Evolutionary conservation across 2,329 filamentous ascomycete genomes (phyloP).

Genomic region (Arachnopeziza araneosa): DNA sequence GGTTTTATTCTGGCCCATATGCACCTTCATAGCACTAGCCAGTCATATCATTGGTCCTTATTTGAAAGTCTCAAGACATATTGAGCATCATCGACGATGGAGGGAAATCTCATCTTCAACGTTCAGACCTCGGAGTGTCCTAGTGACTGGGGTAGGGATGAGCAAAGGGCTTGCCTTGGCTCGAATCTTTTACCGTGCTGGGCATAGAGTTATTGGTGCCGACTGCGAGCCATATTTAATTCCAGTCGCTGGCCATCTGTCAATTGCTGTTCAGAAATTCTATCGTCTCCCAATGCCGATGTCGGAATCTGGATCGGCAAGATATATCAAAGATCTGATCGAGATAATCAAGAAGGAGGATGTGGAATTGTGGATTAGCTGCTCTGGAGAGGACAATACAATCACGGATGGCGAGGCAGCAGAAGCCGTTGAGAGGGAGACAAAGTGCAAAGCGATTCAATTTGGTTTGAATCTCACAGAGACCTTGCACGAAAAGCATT

Average conservation of each 20-base stretch:
- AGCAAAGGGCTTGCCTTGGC: constrained; percentile 63
- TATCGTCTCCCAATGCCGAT: constrained; percentile 33
- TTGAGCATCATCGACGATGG: constrained; percentile 17
- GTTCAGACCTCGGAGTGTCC: constrained; percentile 41
- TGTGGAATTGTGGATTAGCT: constrained; percentile 68
- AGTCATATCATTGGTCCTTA: constrained; percentile 14
- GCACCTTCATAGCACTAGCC: constrained; percentile 16
- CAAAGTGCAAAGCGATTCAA: constrained; percentile 57
- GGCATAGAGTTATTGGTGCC: constrained; percentile 66
- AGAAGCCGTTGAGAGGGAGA: constrained; percentile 52
- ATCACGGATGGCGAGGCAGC: constrained; percentile 62
- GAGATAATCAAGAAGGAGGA: constrained; percentile 54
- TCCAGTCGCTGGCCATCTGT: constrained; percentile 21
- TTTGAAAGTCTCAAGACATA: constrained; percentile 9
- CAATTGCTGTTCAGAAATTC: constrained; percentile 14
- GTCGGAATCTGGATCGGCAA: constrained; percentile 25
- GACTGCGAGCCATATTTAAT: constrained; percentile 45
- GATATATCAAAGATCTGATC: constrained; percentile 52
- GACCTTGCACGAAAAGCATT: constrained; percentile 57
- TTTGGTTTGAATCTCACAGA: constrained; percentile 51
- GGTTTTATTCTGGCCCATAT: constrained; percentile 17
- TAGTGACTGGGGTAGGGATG: constrained; percentile 71
- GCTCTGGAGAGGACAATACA: constrained; percentile 61
- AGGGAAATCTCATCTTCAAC: constrained; percentile 19
- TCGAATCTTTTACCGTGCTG: constrained; percentile 56